These are phyloP conservation scores for Chlamydomonas applanata DNA, from an alignment of 139 green algal species.

Conservation along the genomic window DNA sequence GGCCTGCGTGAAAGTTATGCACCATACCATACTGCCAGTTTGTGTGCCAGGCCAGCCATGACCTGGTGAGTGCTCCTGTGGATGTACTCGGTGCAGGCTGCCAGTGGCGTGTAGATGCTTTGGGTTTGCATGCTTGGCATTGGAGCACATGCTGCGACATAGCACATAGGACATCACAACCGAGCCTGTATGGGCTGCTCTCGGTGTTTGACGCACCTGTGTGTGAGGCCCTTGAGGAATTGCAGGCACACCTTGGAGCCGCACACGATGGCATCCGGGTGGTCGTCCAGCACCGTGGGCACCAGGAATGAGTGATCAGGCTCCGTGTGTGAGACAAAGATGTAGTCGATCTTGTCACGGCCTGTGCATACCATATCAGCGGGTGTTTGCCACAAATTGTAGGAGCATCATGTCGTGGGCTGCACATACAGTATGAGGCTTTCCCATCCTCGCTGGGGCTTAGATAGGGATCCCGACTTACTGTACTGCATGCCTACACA, in stretches of 20 bases:
- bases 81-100: no score
- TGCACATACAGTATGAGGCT: not conserved
- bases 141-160: no score
- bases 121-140: no score
- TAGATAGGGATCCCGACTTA: no score
- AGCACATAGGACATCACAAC: no score
- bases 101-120: no score
- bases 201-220: no score
- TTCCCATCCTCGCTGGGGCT: not conserved
- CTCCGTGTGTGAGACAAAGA: constrained; percentile 81
- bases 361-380: not conserved
- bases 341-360: constrained; percentile 73
- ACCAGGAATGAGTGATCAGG: constrained; percentile 92
- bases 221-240: constrained; percentile 71
- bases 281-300: constrained; percentile 76
- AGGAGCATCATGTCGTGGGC: not conserved
- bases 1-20: constrained; percentile 25
- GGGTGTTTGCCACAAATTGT: not conserved
- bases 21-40: not conserved
- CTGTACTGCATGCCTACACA: not conserved
- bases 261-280: constrained; percentile 78
- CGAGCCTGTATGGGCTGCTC: no score
- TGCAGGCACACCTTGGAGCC: constrained; percentile 83
- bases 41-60: not conserved
- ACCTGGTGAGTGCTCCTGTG: not conserved